Evolutionary conservation across 805 yeast genomes (phyloP).

Genomic region (Torulaspora quercuum): DNA sequence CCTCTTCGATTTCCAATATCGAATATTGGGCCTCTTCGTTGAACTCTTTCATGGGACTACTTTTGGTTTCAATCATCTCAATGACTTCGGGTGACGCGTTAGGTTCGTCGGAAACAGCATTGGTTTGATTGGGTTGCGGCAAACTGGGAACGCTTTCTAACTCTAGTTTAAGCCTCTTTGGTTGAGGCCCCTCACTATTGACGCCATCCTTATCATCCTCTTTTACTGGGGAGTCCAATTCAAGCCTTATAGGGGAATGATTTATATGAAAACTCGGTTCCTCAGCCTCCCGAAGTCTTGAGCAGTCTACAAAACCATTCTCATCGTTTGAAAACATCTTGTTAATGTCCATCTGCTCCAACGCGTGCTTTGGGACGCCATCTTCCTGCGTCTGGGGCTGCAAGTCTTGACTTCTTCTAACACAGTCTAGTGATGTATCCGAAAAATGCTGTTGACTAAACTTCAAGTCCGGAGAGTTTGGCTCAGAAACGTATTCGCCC

Average conservation of each 20-base stretch:
- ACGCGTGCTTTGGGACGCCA: constrained; percentile 7
- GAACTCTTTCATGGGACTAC: constrained; percentile 15
- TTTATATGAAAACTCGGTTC: constrained; percentile 11
- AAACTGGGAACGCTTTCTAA: constrained; percentile 19
- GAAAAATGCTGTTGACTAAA: too few relatives aligned
- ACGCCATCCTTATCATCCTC: constrained; percentile 3
- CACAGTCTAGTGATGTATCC: constrained; percentile 10
- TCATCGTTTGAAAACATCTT: constrained; percentile 16
- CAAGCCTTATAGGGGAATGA: constrained; percentile 26
- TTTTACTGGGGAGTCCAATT: constrained; percentile 23
- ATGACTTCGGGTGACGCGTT: constrained; percentile 28
- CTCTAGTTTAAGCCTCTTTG: constrained; percentile 21
- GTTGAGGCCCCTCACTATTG: constrained; percentile 9
- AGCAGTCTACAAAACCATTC: background rate
- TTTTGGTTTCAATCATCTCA: constrained; percentile 24
- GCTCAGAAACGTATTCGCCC: background rate
- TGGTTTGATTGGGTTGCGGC: constrained; percentile 5
- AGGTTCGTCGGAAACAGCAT: constrained; percentile 1
- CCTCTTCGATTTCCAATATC: too few relatives aligned
- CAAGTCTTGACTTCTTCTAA: constrained; percentile 7
- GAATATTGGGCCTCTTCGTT: constrained; percentile 3
- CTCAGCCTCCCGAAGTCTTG: background rate
- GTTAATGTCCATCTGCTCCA: constrained; percentile 26
- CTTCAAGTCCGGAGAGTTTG: constrained; percentile 1
- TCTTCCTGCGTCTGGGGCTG: background rate